phyloP scores from a whole-genome alignment of 2,329 filamentous ascomycete genomes.

The Diaporthe velutina region DNA sequence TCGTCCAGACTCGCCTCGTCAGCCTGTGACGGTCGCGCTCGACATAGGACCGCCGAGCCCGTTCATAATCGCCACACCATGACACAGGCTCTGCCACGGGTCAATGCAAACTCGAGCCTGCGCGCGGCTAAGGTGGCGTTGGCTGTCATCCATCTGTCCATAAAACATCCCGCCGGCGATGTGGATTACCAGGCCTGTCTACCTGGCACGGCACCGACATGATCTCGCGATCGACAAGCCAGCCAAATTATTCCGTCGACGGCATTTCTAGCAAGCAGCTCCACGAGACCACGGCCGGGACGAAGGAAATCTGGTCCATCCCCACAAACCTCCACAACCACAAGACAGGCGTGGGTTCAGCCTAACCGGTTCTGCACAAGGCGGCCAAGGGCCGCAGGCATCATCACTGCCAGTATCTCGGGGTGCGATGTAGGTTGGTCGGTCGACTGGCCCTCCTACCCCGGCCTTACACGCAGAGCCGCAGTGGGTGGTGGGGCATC shows the following conservation, averaged over 20 bases:
- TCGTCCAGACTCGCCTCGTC: constrained; percentile 14
- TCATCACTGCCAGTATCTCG: constrained; percentile 23
- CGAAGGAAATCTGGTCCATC: constrained; percentile 4
- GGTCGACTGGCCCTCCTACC: not conserved
- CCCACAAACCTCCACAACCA: constrained; percentile 26
- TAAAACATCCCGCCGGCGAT: constrained; percentile 1
- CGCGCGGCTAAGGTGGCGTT: not conserved
- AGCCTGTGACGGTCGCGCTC: constrained; percentile 5
- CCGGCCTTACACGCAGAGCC: constrained; percentile 13
- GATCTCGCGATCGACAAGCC: not conserved
- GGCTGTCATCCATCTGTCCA: not conserved
- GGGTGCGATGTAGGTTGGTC: not conserved
- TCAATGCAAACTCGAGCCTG: not conserved
- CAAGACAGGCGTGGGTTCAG: not conserved
- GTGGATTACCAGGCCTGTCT: not conserved
- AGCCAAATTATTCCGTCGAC: constrained; percentile 18
- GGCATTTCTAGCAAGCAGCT: not conserved
- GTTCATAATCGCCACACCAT: constrained; percentile 18
- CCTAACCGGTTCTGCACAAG: constrained; percentile 20
- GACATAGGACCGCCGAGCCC: constrained; percentile 13
- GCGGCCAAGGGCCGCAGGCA: constrained; percentile 3
- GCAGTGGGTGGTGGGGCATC: not conserved
- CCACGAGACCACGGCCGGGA: constrained; percentile 4
- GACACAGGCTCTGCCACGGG: constrained; percentile 8
- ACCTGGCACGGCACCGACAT: constrained; percentile 7